These are phyloP conservation scores for Cyberlindnera galapagoensis DNA, from an alignment of 805 yeast genomes.

Conservation along the genomic window DNA sequence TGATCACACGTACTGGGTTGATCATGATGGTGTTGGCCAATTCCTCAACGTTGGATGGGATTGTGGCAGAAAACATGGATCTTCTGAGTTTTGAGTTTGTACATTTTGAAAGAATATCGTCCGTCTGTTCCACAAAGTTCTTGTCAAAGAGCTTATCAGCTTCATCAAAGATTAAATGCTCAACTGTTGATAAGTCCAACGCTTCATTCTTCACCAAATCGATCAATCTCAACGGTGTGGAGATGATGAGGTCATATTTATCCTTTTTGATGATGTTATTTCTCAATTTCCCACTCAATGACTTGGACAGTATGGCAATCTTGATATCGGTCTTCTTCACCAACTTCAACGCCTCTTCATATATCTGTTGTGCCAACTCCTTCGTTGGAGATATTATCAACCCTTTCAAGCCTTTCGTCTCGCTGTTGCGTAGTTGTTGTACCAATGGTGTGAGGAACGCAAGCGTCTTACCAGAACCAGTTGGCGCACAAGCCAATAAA, in stretches of 20 bases:
- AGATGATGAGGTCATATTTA: conserved; percentile 72
- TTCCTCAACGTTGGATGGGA: conserved; percentile 89
- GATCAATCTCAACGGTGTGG: conserved; percentile 86
- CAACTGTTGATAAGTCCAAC: conserved; percentile 58
- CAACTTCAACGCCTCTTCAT: conserved; percentile 56
- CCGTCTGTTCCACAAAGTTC: conserved; percentile 86
- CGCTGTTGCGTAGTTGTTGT: conserved; percentile 35
- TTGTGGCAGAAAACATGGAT: conserved; percentile 90
- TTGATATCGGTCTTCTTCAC: conserved; percentile 39
- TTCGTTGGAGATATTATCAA: conserved; percentile 89
- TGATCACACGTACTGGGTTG: conserved; percentile 68
- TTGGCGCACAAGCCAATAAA: conserved; percentile 90
- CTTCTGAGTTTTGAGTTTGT: conserved; percentile 40
- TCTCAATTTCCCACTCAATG: conserved; percentile 60
- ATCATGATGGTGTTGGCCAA: conserved; percentile 80
- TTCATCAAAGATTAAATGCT: conserved; percentile 82
- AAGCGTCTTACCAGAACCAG: conserved; percentile 96
- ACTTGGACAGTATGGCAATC: conserved; percentile 62
- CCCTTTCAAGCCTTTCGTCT: conserved; percentile 44
- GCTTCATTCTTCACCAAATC: conserved; percentile 63
- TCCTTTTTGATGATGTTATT: conserved; percentile 51
- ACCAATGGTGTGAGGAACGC: conserved; percentile 83
- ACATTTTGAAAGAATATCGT: conserved; percentile 56
- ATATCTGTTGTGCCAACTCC: conserved; percentile 86
- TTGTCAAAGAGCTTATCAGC: conserved; percentile 90